Base-by-base conservation (phyloP, 2,329 filamentous ascomycete genomes). In the Bipolaris cookei region DNA sequence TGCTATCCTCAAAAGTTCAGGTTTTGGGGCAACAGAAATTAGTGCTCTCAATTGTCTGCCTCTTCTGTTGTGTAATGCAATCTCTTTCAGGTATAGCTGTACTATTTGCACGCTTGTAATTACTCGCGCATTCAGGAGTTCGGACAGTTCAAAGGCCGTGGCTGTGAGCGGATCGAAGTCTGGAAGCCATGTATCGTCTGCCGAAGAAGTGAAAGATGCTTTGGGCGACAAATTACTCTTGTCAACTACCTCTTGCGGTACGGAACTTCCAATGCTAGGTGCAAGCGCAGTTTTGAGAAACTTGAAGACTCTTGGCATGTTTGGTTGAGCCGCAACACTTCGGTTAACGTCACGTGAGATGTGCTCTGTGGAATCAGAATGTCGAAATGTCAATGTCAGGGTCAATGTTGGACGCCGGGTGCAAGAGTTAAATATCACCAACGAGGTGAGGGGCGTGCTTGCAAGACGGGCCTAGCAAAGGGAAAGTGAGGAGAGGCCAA, bases 11-110 rank as follows among this genome's bases (percentile, higher is more conserved):
- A 80, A 42, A 7, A 77, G 62, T 30, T 74, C 63, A 51, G 77
- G 68, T 55, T 66, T 68, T 7, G 78, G 77, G 25, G 76, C 74
- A 2, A 77, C 68, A 1, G 72, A 75, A 21, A 79, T 76, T 50
- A 79, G 50, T 5, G 78, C 77, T 37, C 70, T 61, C 35, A 76
- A 49, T 47, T 76, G 72, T 11, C 73, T 60, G 6, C 73, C 73
- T 59, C 70, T 64, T 45, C 73, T 64, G 56, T 76, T 76, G 48
- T 76, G 73, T 49, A 69, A 54, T 35, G 74, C 72, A 49, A 75
- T 76, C 38, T 75, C 68, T 13, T 67, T 64, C 20, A 76, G 56
- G 59, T 75, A 75, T 14, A 69, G 50, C 38, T 74, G 67, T 28
- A 76, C 70, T 50, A 76, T 74, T 51, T 75, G 72, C 5, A 76